These are phyloP conservation scores for Trichosporon ovoides DNA, from an alignment of 1,284 basidiomycete species.

Conservation along the genomic window DNA sequence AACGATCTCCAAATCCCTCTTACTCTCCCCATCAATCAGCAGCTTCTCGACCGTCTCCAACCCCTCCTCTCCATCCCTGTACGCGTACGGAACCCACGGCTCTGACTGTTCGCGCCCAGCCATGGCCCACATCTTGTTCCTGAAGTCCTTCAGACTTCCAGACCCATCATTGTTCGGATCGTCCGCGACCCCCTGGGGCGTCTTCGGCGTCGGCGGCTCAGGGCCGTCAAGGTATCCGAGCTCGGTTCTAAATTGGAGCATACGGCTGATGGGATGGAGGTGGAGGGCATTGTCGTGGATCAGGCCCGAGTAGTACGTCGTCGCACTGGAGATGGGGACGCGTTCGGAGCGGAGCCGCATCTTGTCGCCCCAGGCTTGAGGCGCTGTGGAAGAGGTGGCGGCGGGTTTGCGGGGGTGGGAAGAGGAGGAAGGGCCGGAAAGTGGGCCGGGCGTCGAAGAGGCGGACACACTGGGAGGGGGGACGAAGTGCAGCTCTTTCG, in stretches of 20 bases:
- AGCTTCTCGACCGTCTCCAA: slow-evolving; percentile 29
- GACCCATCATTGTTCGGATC: slow-evolving; percentile 44
- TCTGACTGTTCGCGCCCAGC: slow-evolving; percentile 39
- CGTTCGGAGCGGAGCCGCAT: slow-evolving; percentile 40
- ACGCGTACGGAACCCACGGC: slow-evolving; percentile 42
- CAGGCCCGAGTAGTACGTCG: slow-evolving; percentile 37
- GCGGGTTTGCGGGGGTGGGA: too few species aligned
- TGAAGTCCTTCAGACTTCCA: slow-evolving; percentile 46
- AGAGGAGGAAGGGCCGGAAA: too few species aligned
- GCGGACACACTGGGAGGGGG: slow-evolving; percentile 9
- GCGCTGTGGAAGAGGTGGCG: too few species aligned
- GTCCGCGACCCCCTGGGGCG: too few species aligned
- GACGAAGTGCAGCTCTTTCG: slow-evolving; percentile 39
- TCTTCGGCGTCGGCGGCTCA: not conserved
- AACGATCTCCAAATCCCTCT: slow-evolving; percentile 32
- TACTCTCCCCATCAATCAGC: slow-evolving; percentile 34
- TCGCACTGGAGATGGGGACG: slow-evolving; percentile 35
- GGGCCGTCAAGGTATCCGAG: slow-evolving; percentile 39
- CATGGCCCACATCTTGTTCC: slow-evolving; percentile 45
- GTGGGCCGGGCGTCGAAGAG: not conserved
- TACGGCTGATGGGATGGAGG: slow-evolving; percentile 38
- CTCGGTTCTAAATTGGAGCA: slow-evolving; percentile 44
- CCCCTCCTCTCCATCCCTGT: slow-evolving; percentile 36
- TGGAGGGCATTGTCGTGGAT: slow-evolving; percentile 45
- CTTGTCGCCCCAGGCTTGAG: slow-evolving; percentile 44